A percentile compares a stretch with the other conserved stretches of the same genome.
These are phyloP conservation scores for Theileria annulata DNA, from an alignment of 169 alveolate species.

Conservation along the genomic window DNA sequence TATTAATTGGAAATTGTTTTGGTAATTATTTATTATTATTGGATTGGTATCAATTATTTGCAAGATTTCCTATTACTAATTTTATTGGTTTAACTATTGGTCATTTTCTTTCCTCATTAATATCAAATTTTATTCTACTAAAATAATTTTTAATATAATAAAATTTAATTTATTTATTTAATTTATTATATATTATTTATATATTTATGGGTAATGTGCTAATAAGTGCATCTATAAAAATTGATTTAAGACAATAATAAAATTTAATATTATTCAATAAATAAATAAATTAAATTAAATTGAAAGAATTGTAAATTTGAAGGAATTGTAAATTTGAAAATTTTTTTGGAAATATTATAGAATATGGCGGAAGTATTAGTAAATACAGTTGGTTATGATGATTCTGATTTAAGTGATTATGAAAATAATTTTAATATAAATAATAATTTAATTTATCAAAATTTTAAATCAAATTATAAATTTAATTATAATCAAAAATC, in stretches of 20 bases:
- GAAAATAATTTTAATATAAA: no score
- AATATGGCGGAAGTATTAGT: slow-evolving; percentile 17
- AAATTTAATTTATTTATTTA: no score
- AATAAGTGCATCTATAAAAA: no score
- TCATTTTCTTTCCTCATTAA: slow-evolving; percentile 36
- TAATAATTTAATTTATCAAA: no score
- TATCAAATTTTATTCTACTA: background rate
- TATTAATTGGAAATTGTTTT: slow-evolving; percentile 33
- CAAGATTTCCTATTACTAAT: slow-evolving; percentile 36
- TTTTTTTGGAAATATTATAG: background rate
- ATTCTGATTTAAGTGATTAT: slow-evolving; percentile 65
- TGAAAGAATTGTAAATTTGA: background rate
- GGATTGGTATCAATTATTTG: slow-evolving; percentile 52
- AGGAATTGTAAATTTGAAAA: background rate
- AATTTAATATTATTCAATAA: no score
- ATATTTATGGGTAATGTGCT: no score
- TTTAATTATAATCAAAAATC: background rate
- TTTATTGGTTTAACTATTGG: slow-evolving; percentile 39
- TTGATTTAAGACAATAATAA: no score
- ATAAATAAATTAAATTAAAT: background rate
- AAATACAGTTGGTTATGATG: slow-evolving; percentile 60
- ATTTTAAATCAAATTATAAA: no score
- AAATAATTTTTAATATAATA: no score
- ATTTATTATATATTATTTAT: no score
- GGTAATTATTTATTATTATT: slow-evolving; percentile 56